Evolutionary conservation across 2,329 filamentous ascomycete genomes (phyloP).

Genomic region (Penicillium sp.): DNA sequence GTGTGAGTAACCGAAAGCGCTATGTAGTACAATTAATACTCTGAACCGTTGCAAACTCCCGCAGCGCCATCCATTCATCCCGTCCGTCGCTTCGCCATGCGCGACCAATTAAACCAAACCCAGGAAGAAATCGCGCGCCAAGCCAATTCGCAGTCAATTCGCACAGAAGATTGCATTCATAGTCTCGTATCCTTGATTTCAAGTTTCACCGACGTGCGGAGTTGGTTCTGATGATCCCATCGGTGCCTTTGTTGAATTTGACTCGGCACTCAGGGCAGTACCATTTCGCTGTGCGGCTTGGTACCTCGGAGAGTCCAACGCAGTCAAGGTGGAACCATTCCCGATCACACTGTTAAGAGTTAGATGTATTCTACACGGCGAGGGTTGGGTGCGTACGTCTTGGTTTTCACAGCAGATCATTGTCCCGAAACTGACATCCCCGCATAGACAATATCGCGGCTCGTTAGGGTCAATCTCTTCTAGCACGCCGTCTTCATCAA

Average conservation of each 20-base stretch:
- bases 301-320: constrained; percentile 62
- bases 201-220: constrained; percentile 37
- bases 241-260: constrained; percentile 50
- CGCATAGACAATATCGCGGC: constrained; percentile 67
- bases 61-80: constrained; percentile 5
- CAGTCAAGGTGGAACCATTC: constrained; percentile 72
- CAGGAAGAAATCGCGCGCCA: constrained; percentile 11
- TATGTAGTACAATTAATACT: background rate
- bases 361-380: constrained; percentile 17
- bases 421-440: constrained; percentile 66
- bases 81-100: constrained; percentile 2
- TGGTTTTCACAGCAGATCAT: constrained; percentile 71
- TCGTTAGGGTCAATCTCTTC: constrained; percentile 65
- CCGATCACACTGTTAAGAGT: constrained; percentile 58
- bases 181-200: constrained; percentile 21
- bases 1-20: background rate
- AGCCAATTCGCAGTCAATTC: background rate
- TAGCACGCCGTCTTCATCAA: constrained; percentile 54
- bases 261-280: constrained; percentile 67
- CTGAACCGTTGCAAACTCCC: constrained; percentile 2
- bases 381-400: constrained; percentile 47
- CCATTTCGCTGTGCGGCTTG: constrained; percentile 67
- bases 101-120: constrained; percentile 2
- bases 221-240: constrained; percentile 45
- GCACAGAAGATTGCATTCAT: constrained; percentile 21